Evolutionary conservation across 352 stramenopile genomes (phyloP).

Genomic region (Globisporangium splendens): DNA sequence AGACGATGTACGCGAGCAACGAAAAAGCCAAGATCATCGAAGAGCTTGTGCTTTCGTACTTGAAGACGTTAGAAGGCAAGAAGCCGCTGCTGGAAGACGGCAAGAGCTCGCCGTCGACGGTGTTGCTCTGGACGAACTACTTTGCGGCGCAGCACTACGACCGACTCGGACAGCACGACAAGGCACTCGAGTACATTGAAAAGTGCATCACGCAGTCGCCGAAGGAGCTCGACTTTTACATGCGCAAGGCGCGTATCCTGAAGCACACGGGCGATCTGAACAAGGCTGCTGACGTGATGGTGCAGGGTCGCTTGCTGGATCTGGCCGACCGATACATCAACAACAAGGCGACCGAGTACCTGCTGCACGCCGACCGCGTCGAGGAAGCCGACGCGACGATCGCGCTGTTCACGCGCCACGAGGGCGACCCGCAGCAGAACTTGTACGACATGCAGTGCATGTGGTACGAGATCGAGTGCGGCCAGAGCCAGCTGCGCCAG

Average conservation of each 20-base stretch:
- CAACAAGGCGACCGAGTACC: slow-evolving; percentile 97
- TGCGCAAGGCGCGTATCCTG: slow-evolving; percentile 91
- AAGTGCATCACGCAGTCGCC: slow-evolving; percentile 92
- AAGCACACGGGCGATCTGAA: slow-evolving; percentile 92
- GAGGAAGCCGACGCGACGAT: slow-evolving; percentile 93
- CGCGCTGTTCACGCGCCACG: slow-evolving; percentile 95
- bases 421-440: slow-evolving; percentile 95
- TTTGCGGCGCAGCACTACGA: slow-evolving; percentile 92
- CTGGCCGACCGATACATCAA: slow-evolving; percentile 98
- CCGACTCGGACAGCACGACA: slow-evolving; percentile 76
- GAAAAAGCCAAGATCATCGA: slow-evolving; percentile 62
- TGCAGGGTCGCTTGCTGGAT: slow-evolving; percentile 92
- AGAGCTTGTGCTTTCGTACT: slow-evolving; percentile 77
- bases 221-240: slow-evolving; percentile 92
- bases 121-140: slow-evolving; percentile 91
- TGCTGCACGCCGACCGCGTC: slow-evolving; percentile 92
- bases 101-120: slow-evolving; percentile 30
- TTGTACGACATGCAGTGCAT: slow-evolving; percentile 99
- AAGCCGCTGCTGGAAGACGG: slow-evolving; percentile 42
- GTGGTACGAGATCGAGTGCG: slow-evolving; percentile 97
- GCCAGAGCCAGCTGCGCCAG: slow-evolving; percentile 53
- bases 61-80: slow-evolving; percentile 64
- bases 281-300: slow-evolving; percentile 89
- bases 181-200: slow-evolving; percentile 90
- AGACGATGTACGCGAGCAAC: slow-evolving; percentile 79